Conservation (phyloP, 179 eudicot genomes). For the Camellia oleifera region DNA sequence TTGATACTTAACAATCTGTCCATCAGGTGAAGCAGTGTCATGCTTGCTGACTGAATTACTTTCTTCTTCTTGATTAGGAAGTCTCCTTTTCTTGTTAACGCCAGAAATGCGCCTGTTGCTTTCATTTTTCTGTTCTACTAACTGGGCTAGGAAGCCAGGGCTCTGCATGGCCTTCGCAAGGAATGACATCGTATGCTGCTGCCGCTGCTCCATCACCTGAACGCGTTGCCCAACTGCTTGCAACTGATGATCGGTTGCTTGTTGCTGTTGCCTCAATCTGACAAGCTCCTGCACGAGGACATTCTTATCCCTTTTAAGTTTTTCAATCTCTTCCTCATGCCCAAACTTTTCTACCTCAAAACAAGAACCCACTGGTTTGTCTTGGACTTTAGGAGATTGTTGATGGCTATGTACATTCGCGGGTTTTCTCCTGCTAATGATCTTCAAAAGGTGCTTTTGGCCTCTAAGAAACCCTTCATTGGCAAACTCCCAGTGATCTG, state of each 20-base stretch:
- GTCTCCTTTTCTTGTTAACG: slow-evolving; percentile 23
- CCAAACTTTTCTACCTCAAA: slow-evolving; percentile 28
- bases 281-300: slow-evolving; percentile 32
- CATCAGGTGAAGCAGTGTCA: slow-evolving; percentile 30
- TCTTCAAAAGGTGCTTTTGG: slow-evolving; percentile 24
- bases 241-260: slow-evolving; percentile 23
- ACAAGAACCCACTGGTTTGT: slow-evolving; percentile 16
- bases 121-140: slow-evolving; percentile 21
- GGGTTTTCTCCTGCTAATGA: slow-evolving; percentile 19
- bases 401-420: slow-evolving; percentile 15
- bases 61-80: slow-evolving; percentile 20
- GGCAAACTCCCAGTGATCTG: slow-evolving; percentile 30
- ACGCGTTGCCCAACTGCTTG: slow-evolving; percentile 28
- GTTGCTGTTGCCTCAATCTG: slow-evolving; percentile 26
- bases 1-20: slow-evolving; percentile 50
- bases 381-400: slow-evolving; percentile 21
- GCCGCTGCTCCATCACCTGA: slow-evolving; percentile 29
- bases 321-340: slow-evolving; percentile 25
- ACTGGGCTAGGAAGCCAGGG: slow-evolving; percentile 24
- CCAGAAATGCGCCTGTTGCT: slow-evolving; percentile 19
- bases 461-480: slow-evolving; percentile 30
- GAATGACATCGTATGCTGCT: slow-evolving; percentile 25
- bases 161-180: slow-evolving; percentile 29
- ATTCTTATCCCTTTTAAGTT: slow-evolving; percentile 27
- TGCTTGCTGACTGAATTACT: slow-evolving; percentile 15